A percentile compares a stretch with the other conserved stretches of the same genome.
Conservation (phyloP, 495 filamentous ascomycete genomes). For the Aspergillus leporis region DNA sequence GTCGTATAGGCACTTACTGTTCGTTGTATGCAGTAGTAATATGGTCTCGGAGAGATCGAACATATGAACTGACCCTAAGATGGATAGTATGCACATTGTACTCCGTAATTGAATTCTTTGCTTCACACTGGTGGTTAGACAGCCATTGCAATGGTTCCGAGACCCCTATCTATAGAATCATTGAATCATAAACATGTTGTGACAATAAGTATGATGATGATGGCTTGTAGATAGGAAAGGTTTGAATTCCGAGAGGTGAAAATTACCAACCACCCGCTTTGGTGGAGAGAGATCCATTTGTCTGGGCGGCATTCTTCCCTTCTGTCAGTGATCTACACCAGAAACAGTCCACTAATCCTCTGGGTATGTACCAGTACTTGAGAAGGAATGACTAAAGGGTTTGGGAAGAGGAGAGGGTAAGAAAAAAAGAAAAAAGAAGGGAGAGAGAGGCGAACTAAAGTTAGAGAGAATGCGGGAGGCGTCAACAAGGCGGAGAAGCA, state of each 20-base stretch:
- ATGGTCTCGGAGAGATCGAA: conserved; percentile 2
- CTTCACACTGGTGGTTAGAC: too few relatives aligned
- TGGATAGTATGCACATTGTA: background rate
- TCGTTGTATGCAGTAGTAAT: conserved; percentile 4
- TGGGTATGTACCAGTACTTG: background rate
- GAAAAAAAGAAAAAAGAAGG: conserved; percentile 1
- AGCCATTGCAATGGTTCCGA: background rate
- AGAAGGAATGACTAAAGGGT: conserved; percentile 7
- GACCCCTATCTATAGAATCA: conserved; percentile 1
- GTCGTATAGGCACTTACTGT: background rate
- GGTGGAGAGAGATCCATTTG: conserved; percentile 13
- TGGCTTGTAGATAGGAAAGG: conserved; percentile 10
- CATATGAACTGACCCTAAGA: background rate
- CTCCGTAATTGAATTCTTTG: background rate
- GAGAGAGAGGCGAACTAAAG: background rate
- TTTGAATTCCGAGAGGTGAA: conserved; percentile 14
- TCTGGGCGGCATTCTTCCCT: conserved; percentile 12
- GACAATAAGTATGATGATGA: background rate
- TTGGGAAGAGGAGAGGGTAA: conserved; percentile 4
- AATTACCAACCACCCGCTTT: conserved; percentile 12
- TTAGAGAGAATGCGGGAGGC: conserved; percentile 5
- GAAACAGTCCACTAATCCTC: conserved; percentile 1
- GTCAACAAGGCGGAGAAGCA: conserved; percentile 10
- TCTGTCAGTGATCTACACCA: conserved; percentile 20
- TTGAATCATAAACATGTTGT: background rate